Conservation (phyloP, 495 filamentous ascomycete genomes). For the Friedmanniomyces endolithicus region DNA sequence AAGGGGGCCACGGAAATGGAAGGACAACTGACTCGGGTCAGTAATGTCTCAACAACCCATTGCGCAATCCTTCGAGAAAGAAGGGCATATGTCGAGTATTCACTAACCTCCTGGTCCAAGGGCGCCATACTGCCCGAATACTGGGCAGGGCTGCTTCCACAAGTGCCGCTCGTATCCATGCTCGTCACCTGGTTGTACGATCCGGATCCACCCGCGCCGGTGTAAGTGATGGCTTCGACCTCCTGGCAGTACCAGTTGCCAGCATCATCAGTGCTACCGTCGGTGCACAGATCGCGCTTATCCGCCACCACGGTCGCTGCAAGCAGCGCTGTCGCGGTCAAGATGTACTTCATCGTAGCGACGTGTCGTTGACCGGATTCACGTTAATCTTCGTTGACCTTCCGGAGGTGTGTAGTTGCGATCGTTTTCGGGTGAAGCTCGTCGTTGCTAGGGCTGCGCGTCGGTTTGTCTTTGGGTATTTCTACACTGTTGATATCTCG, state of each 20-base stretch:
- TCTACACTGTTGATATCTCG: neutral
- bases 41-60: neutral
- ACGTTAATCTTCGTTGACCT: neutral
- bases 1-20: slow-evolving; percentile 59
- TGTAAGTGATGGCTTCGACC: slow-evolving; percentile 48
- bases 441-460: neutral
- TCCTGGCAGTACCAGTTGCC: slow-evolving; percentile 46
- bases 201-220: slow-evolving; percentile 43
- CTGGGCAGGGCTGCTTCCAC: slow-evolving; percentile 33
- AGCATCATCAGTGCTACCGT: slow-evolving; percentile 12
- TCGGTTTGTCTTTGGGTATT: neutral
- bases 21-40: slow-evolving; percentile 41
- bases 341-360: slow-evolving; percentile 5
- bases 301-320: slow-evolving; percentile 16
- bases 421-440: neutral
- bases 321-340: slow-evolving; percentile 19
- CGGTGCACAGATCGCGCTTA: slow-evolving; percentile 19
- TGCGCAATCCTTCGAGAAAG: too few species aligned
- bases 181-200: slow-evolving; percentile 44
- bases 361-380: neutral
- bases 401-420: neutral
- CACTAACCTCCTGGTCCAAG: slow-evolving; percentile 45
- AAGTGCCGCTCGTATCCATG: slow-evolving; percentile 48
- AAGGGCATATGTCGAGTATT: neutral
- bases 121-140: slow-evolving; percentile 51